These are phyloP conservation scores for Piper longum DNA, from an alignment of 164 flowering plant species.

Conservation along the genomic window DNA sequence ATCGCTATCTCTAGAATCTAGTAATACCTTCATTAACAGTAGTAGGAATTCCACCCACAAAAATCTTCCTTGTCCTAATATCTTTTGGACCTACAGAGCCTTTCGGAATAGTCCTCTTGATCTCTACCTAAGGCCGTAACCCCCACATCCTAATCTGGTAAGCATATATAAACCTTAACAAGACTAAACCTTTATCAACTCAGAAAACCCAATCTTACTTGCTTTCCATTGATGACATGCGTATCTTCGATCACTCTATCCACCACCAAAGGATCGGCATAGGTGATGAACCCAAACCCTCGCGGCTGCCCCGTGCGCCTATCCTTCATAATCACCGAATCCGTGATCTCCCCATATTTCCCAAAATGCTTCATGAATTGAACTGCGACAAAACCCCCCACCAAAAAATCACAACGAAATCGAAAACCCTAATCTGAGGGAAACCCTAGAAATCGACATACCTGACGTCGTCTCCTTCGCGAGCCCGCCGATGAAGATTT, in stretches of 20 bases:
- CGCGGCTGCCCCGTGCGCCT: constrained; percentile 66
- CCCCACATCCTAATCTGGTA: not conserved
- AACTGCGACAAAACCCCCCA: constrained; percentile 17
- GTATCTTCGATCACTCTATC: constrained; percentile 63
- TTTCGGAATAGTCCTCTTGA: constrained; percentile 78
- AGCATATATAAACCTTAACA: not conserved
- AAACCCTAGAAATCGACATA: constrained; percentile 13
- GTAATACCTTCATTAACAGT: constrained; percentile 46
- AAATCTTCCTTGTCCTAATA: constrained; percentile 76
- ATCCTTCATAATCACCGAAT: constrained; percentile 85
- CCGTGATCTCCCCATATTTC: constrained; percentile 74
- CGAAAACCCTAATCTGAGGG: not conserved
- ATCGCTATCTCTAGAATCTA: not conserved
- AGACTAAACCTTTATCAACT: not conserved
- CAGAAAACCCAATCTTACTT: constrained; percentile 29
- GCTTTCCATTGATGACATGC: constrained; percentile 71
- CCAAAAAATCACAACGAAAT: not conserved
- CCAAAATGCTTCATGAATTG: constrained; percentile 61
- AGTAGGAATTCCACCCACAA: constrained; percentile 85
- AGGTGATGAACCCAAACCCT: constrained; percentile 87
- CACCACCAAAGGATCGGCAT: constrained; percentile 71
- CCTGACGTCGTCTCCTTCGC: constrained; percentile 72
- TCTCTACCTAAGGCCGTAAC: constrained; percentile 46
- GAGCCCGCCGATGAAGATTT: constrained; percentile 81
- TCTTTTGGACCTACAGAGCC: constrained; percentile 47